Evolutionary conservation across 768 basidiomycete species (phyloP).

Genomic region (Rhodosporidiobolus odoratus): DNA sequence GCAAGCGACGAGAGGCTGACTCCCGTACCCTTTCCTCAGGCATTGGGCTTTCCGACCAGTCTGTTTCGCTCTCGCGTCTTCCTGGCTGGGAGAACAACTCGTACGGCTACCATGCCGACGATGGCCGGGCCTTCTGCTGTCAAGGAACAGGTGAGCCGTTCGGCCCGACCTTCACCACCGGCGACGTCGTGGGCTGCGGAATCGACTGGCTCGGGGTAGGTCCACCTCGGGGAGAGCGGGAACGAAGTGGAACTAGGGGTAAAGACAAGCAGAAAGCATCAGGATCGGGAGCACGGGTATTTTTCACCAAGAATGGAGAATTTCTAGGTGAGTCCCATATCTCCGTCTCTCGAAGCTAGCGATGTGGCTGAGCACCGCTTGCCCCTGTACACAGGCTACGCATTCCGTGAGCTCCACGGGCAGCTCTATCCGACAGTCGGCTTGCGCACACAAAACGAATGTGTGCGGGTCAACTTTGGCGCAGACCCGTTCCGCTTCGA

Average conservation of each 20-base stretch:
- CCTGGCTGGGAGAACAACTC: constrained; percentile 54
- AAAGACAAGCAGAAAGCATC: background rate
- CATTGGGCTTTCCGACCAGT: constrained; percentile 66
- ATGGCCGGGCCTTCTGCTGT: constrained; percentile 69
- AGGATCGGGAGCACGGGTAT: constrained; percentile 54
- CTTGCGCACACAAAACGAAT: constrained; percentile 71
- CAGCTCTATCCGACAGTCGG: constrained; percentile 84
- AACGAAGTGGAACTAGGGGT: background rate
- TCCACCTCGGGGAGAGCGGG: background rate
- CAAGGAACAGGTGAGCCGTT: constrained; percentile 64
- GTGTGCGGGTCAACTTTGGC: constrained; percentile 80
- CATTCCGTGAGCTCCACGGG: constrained; percentile 49
- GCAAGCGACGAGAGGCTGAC: background rate
- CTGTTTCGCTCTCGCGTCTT: constrained; percentile 64
- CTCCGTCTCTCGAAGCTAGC: background rate
- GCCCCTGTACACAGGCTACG: constrained; percentile 28
- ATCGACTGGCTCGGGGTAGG: constrained; percentile 64
- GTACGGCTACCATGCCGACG: constrained; percentile 92
- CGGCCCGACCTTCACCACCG: constrained; percentile 72
- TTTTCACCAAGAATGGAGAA: constrained; percentile 83
- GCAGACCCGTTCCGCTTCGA: constrained; percentile 79
- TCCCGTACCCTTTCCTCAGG: constrained; percentile 51
- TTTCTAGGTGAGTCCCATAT: constrained; percentile 41
- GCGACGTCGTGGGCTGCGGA: constrained; percentile 85
- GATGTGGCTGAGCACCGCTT: background rate